These are phyloP conservation scores for Agastache rugosa DNA, from an alignment of 257 asterid genomes.

Conservation along the genomic window DNA sequence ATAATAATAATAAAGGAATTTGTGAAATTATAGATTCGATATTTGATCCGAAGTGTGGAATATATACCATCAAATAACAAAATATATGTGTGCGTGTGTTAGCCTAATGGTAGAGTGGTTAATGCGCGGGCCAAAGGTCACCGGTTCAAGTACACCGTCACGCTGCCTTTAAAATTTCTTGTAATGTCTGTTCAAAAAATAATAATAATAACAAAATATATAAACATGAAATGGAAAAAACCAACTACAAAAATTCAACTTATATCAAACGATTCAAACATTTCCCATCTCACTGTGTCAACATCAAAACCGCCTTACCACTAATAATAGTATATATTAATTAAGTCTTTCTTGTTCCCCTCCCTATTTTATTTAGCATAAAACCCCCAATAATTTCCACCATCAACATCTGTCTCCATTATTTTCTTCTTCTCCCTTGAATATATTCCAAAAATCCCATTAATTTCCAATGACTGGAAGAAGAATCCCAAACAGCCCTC, in stretches of 20 bases:
- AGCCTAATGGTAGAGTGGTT: too few species aligned
- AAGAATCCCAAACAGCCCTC: slow-evolving; percentile 39
- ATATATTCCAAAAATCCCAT: neutral
- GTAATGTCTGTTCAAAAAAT: too few species aligned
- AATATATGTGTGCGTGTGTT: too few species aligned
- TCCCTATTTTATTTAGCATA: neutral
- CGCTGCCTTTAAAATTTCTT: too few species aligned
- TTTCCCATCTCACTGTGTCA: slow-evolving; percentile 40
- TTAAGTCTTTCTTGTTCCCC: neutral
- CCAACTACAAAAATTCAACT: slow-evolving; percentile 6
- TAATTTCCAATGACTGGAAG: slow-evolving; percentile 39
- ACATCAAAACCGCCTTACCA: slow-evolving; percentile 56
- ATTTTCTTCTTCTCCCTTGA: neutral
- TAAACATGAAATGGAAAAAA: neutral
- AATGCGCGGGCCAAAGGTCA: too few species aligned
- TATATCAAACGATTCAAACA: too few species aligned
- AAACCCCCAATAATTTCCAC: slow-evolving; percentile 33
- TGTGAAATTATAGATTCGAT: too few species aligned
- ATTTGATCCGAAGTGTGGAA: too few species aligned
- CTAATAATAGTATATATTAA: slow-evolving; percentile 4
- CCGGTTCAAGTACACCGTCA: too few species aligned
- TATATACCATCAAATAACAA: too few species aligned
- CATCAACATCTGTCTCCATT: neutral
- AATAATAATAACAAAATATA: neutral
- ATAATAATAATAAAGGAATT: too few species aligned